Base-by-base conservation (phyloP, 2,329 filamentous ascomycete species). In the Fonsecaea pedrosoi region DNA sequence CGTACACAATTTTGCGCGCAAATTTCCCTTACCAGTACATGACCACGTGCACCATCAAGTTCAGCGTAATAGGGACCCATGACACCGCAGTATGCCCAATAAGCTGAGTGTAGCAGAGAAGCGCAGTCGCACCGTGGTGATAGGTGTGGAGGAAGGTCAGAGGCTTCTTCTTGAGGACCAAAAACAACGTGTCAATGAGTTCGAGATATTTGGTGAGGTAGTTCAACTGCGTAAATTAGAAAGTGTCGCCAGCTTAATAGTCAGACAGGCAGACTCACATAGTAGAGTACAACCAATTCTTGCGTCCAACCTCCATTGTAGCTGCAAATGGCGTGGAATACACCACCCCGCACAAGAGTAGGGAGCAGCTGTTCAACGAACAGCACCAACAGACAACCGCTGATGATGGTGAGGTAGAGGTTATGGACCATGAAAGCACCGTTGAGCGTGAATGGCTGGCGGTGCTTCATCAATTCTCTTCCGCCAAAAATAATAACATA, bases 111-210 rank as follows among this genome's bases (percentile, higher is more conserved):
- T 96, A 98, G 90, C 94, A 97, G 75, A 98, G 91, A 71, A 97
- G 90, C 74, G 94, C 94, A 65, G 94, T 98, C 63, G 94, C 94
- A 77, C 94, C 94, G 80, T 98, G 94, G 86, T 98, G 94, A 83
- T 98, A 98, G 83, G 92, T 97, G 87, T 98, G 94, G 74, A 98
- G 91, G 89, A 98, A 98, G 77, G 95, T 97, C 79, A 97, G 83
- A 62, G 94, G 94, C 90, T 98, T 98, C 90, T 98, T 98, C 90
- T 98, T 98, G 80, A 98, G 88, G 84, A 97, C 95, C 64, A 98
- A 85, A 86, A 98, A 98, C 78, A 94, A 89, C 67, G 94, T 98
- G 81, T 98, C 94, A 74, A 98, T 84, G 72, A 98, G 86, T 82
- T 98, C 94, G 73, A 97, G 87, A 82, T 97, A 98, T 82, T 98